Evolutionary conservation across 208 protist genomes (phyloP).

Genomic region (Lotmaria passim): DNA sequence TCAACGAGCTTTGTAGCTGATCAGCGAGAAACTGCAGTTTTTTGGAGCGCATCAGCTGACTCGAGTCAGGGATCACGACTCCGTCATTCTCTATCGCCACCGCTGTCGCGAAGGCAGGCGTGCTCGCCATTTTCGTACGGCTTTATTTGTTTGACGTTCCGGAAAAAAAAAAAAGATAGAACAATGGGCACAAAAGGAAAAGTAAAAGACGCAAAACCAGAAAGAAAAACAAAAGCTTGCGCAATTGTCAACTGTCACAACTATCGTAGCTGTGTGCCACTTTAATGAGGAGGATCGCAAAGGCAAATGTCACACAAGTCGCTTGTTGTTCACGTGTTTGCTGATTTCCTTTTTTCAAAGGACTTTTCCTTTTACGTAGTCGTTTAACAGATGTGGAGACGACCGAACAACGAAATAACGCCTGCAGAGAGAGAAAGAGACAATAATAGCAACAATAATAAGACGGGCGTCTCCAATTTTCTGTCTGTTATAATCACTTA

Average conservation of each 20-base stretch:
- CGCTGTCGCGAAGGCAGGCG: neutral
- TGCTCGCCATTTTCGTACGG: neutral
- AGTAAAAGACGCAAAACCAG: neutral
- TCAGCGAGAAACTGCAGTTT: conserved; percentile 56
- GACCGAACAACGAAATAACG: no score
- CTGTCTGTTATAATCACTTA: conserved; percentile 21
- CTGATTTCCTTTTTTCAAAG: no score
- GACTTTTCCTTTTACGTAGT: no score
- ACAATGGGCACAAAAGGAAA: neutral
- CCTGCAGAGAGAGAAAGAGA: neutral
- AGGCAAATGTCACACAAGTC: no score
- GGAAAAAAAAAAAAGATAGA: neutral
- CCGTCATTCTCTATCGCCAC: neutral
- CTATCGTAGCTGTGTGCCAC: no score
- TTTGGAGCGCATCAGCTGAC: conserved; percentile 48
- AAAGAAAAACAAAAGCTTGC: neutral
- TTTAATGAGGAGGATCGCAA: no score
- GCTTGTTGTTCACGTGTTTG: no score
- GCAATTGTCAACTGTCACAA: no score
- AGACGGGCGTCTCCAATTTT: no score
- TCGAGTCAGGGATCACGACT: conserved; percentile 40
- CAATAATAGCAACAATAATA: neutral
- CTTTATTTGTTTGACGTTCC: neutral
- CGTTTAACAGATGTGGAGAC: no score
- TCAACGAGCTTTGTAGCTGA: conserved; percentile 61